Percentiles rank a stretch among this genome's conserved stretches.
phyloP scores from a whole-genome alignment of 2,329 filamentous ascomycete species.

The Blastomyces emzantsi region DNA sequence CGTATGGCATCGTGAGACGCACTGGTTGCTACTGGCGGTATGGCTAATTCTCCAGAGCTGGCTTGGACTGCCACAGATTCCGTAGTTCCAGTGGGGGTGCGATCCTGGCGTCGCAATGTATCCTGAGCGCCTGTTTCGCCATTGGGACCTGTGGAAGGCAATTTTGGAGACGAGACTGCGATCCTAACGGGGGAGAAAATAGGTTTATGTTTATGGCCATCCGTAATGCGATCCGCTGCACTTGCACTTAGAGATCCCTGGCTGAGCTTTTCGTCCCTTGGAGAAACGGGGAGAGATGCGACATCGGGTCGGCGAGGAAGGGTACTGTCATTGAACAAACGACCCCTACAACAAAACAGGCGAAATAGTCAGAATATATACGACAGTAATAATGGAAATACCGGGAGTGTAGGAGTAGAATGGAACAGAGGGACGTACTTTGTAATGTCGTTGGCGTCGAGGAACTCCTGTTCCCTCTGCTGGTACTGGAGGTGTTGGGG shows the following conservation, averaged over 20 bases:
- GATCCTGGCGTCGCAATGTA: not conserved
- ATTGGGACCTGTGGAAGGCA: not conserved
- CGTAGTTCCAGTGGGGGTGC: not conserved
- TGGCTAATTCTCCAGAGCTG: not conserved
- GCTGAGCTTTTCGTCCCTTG: not conserved
- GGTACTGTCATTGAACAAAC: slow-evolving; percentile 48
- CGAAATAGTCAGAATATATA: not conserved
- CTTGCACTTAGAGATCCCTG: slow-evolving; percentile 6
- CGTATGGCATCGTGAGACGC: slow-evolving; percentile 4
- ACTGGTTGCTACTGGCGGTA: not conserved
- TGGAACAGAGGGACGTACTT: slow-evolving; percentile 40
- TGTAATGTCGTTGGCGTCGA: slow-evolving; percentile 49
- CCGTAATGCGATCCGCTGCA: not conserved
- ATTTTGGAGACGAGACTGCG: not conserved
- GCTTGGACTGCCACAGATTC: not conserved
- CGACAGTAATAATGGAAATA: not conserved
- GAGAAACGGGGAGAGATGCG: slow-evolving; percentile 2
- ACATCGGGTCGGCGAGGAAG: slow-evolving; percentile 36
- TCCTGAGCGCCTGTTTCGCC: not conserved
- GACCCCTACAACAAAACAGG: slow-evolving; percentile 38
- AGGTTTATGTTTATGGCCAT: not conserved
- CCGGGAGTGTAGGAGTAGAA: slow-evolving; percentile 9
- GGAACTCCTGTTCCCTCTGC: slow-evolving; percentile 45
- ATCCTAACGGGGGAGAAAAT: not conserved
- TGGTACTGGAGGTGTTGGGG: slow-evolving; percentile 46